Base-by-base conservation (phyloP, 495 filamentous ascomycete species). In the Penicillium turbatum region DNA sequence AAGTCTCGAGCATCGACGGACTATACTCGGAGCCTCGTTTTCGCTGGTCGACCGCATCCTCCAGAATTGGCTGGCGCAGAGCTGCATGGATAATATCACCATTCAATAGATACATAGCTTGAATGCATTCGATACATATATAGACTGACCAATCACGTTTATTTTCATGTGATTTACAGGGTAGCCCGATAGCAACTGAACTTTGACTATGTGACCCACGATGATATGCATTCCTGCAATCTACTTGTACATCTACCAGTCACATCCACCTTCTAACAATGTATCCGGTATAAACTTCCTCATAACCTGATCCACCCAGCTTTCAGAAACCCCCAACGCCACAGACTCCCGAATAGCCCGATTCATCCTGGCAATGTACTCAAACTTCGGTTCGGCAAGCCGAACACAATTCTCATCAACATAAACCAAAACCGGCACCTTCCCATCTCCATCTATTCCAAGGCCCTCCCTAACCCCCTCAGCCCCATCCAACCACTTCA, bases 341-440 rank as follows among this genome's bases (percentile, higher is more conserved):
- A 80, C 53, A 5, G 82, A 84, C 72, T 90, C 86, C 48, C 63
- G 55, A 59, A 89, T 78, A 6, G 82, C 86, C 50, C 69, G 72
- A 62, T 89, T 89, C 77, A 89, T 88, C 42, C 86, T 65, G 17
- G 72, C 63, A 32, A 89, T 71, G 65, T 89, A 90, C 69, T 89
- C 86, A 15, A 70, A 63, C 61, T 75, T 77, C 1, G 84, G 82
- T 29, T 53, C 42, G 10, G 64, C 71, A 31, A 71, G 62, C 38
- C 53, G 47, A 6, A 72, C 66, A 27, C 71, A 56, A 29, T 77
- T 59, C 45, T 75, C 67, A 61, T 84, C 79, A 7, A 87, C 67
- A 63, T 88, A 88, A 12, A 86, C 78, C 54, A 87, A 63, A 55
- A 77, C 69, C 1, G 59, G 37, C 36, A 67, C 54, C 31, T 59